phyloP scores from a whole-genome alignment of 176 grass and related monocot genomes.

The Oryza punctata region DNA sequence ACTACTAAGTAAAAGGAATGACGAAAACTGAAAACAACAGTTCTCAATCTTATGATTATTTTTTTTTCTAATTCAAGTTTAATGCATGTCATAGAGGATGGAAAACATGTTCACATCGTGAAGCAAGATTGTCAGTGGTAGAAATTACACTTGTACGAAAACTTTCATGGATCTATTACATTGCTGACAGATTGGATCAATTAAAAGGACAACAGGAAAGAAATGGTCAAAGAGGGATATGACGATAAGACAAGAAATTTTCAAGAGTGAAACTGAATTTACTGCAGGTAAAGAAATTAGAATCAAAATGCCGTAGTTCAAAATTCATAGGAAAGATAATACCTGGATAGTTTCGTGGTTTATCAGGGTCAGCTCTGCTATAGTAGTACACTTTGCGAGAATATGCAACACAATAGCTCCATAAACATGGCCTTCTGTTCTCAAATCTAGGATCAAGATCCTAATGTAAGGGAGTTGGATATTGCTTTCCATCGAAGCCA shows the following conservation, averaged over 20 bases:
- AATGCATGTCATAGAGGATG: background rate
- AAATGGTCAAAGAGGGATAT: background rate
- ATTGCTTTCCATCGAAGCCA: background rate
- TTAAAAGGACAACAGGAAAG: background rate
- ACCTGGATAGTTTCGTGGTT: background rate
- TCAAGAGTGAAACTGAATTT: background rate
- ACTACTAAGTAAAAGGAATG: background rate
- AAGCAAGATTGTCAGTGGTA: background rate
- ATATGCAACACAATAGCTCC: slow-evolving; percentile 2
- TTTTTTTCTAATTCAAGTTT: background rate
- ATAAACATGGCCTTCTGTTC: background rate
- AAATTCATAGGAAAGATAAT: background rate
- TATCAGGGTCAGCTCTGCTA: background rate
- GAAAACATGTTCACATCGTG: background rate
- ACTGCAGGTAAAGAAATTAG: background rate
- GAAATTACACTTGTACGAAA: background rate
- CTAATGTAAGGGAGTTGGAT: background rate
- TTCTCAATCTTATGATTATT: background rate
- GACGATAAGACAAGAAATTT: background rate
- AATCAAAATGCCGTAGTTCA: background rate
- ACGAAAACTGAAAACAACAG: background rate
- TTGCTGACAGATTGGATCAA: background rate
- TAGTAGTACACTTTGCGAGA: background rate
- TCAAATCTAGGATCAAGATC: background rate
- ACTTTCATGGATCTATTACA: background rate